Evolutionary conservation across 164 flowering plant genomes (phyloP), one percentile per base, ranked within the genome.

Genomic region (Magnolia officinalis): DNA sequence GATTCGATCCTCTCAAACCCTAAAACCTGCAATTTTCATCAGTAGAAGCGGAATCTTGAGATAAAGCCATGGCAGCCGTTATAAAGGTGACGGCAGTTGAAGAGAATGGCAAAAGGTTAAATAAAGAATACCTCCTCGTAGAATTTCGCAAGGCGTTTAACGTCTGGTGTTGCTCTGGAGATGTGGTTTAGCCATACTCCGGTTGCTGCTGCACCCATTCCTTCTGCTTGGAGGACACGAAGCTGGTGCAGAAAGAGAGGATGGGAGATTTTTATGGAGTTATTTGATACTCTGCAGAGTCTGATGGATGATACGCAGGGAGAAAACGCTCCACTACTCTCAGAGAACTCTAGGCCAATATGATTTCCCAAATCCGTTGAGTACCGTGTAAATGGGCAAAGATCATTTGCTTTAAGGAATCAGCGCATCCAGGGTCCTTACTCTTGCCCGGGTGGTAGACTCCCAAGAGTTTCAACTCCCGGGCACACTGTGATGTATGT

Each of bases 1-100:
- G 78, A 82, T 81, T 95, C 96, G 0, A 91, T 76, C 82, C 81
- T 81, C 90, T 93, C 98, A 78, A 95, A 95, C 75, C 99, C 99
- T 63, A 92, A 78, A 14, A 92, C 77, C 97, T 93, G 82, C 75
- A 74, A 67, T 10, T 37, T 45, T 16, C 26, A 52, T 2, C 2
- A 61, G 37, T 58, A 23, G 5, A 50, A 24, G 3, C 4, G 7
- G 1, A 37, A 6, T 14, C n/a, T 26, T 8, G 23, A 63, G 63
- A 29, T n/a, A 19, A 29, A 52, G 45, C 55, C 20, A 5, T 10
- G 18, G 52, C 21, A 55, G 61, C 13, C 13, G 61, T 55, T 11
- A 55, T 55, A 16, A 55, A 2, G 61, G 18, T 55, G 61, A 55
- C 18, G 61, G 61, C 2, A 7, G 61, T 16, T 55, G 61, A 8